phyloP scores from a whole-genome alignment of 2,329 filamentous ascomycete genomes.

The Fusarium stilboides region DNA sequence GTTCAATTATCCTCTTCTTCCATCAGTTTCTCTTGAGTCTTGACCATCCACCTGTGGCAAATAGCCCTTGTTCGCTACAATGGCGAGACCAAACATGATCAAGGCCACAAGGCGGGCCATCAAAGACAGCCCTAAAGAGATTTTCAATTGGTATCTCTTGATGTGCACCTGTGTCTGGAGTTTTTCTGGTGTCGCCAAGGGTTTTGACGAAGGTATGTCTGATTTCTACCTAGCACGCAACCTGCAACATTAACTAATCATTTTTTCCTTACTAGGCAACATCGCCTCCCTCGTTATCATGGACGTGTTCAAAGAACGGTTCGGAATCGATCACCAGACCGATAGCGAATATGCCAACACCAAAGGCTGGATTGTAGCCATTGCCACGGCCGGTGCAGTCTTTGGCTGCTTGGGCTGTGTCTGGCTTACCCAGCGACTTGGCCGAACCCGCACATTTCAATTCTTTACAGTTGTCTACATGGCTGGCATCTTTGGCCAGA shows the following conservation, averaged over 20 bases:
- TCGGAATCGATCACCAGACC: conserved; percentile 44
- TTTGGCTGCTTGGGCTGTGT: conserved; percentile 50
- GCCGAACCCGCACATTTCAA: conserved; percentile 44
- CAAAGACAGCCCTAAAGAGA: conserved; percentile 47
- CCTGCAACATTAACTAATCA: not conserved
- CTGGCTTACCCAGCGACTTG: conserved; percentile 45
- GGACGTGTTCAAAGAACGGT: conserved; percentile 47
- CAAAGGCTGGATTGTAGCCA: conserved; percentile 53
- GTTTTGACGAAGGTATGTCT: conserved; percentile 50
- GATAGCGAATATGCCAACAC: conserved; percentile 50
- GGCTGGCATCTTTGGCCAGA: conserved; percentile 54
- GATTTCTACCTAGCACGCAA: fast-evolving
- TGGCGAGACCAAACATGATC: conserved; percentile 46
- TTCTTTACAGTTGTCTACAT: conserved; percentile 55
- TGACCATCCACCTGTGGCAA: not conserved
- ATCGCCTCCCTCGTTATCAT: conserved; percentile 52
- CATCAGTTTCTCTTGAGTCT: too few relatives aligned
- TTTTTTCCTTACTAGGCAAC: conserved; percentile 37
- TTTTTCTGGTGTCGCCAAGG: conserved; percentile 52
- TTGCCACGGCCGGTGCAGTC: conserved; percentile 52
- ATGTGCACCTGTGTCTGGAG: conserved; percentile 49
- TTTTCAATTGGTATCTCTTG: conserved; percentile 52
- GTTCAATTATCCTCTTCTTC: not conserved
- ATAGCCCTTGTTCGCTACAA: conserved; percentile 1
- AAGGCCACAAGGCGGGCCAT: conserved; percentile 49